These are phyloP conservation scores for Amoebophrya sp. DNA, from an alignment of 169 alveolate genomes.

Conservation along the genomic window DNA sequence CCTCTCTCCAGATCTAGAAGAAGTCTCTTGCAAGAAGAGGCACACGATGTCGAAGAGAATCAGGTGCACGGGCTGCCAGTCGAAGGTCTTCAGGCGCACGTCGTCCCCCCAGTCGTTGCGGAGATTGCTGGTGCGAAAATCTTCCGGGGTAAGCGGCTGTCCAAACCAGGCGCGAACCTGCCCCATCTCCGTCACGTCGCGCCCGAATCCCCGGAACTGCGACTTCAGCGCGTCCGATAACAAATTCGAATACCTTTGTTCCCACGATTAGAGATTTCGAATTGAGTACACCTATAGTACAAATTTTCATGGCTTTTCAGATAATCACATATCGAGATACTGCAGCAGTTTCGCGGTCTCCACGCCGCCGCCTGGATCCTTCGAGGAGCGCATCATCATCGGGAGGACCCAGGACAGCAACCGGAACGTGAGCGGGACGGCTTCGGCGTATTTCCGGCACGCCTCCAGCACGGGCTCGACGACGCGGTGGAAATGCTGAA, in stretches of 20 bases:
- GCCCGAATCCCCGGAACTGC: neutral
- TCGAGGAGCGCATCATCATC: neutral
- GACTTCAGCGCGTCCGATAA: neutral
- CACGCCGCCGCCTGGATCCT: neutral
- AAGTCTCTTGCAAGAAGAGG: neutral
- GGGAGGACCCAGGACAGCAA: neutral
- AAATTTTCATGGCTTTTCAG: no score
- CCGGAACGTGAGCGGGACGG: neutral
- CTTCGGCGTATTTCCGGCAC: neutral
- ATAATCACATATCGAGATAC: no score
- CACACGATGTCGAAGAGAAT: neutral
- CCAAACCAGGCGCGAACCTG: neutral
- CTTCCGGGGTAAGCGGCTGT: neutral
- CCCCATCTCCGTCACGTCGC: neutral
- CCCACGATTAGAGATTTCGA: neutral
- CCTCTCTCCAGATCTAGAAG: neutral
- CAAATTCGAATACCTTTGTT: neutral
- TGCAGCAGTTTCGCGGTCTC: neutral
- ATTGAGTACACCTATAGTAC: no score
- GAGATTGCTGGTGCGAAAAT: neutral
- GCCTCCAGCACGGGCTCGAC: neutral
- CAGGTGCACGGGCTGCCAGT: neutral
- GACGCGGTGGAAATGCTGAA: neutral
- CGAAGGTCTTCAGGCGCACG: neutral
- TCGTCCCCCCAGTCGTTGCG: neutral